Conservation (phyloP, 139 green algal species). For the Microglena sp. region DNA sequence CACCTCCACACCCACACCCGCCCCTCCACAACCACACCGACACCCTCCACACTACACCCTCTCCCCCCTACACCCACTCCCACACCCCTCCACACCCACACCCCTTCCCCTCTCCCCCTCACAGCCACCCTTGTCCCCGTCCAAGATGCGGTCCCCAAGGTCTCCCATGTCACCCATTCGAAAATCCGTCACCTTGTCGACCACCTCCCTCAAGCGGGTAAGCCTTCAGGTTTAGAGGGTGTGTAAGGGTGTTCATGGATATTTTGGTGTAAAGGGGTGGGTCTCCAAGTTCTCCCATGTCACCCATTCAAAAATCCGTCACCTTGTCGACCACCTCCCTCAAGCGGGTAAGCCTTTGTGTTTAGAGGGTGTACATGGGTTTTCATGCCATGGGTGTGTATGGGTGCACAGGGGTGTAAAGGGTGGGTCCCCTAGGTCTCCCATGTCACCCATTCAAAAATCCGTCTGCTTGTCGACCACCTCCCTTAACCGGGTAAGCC, state of each 20-base stretch:
- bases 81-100: too few species aligned
- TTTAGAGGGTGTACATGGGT: not conserved
- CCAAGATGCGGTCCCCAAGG: constrained; percentile 51
- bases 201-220: constrained; percentile 30
- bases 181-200: constrained; percentile 10
- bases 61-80: too few species aligned
- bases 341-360: constrained; percentile 27
- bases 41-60: too few species aligned
- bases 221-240: not conserved
- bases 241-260: not conserved
- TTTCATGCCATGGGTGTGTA: not conserved
- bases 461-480: not conserved
- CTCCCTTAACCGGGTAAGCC: constrained; percentile 32
- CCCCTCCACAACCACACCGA: too few species aligned
- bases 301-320: too few species aligned
- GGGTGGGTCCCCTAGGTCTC: too few species aligned
- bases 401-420: too few species aligned
- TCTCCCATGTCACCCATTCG: constrained; percentile 45
- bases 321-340: constrained; percentile 4
- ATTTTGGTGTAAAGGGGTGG: too few species aligned
- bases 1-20: too few species aligned
- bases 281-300: too few species aligned
- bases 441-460: too few species aligned
- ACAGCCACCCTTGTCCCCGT: constrained; percentile 79
- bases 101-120: too few species aligned